Percentiles rank a stretch among this genome's conserved stretches.
Evolutionary conservation across 192 early-diverging fungal genomes (phyloP).

Genomic region (Linnemannia hyalina): DNA sequence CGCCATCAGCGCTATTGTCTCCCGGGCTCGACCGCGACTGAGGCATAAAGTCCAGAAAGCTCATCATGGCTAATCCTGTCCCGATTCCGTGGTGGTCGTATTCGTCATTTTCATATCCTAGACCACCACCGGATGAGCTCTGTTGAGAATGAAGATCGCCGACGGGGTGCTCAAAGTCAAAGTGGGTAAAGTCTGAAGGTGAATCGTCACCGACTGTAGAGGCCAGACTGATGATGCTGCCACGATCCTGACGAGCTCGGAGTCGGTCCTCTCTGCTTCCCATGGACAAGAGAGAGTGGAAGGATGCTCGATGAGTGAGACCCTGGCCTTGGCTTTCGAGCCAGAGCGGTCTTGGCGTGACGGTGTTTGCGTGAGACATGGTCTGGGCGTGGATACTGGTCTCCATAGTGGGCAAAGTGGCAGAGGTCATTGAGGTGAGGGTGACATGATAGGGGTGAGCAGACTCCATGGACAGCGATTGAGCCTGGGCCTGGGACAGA

Average conservation of each 20-base stretch:
- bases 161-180: conserved; percentile 29
- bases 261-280: conserved; percentile 38
- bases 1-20: conserved; percentile 29
- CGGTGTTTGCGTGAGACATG: conserved; percentile 18
- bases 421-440: conserved; percentile 1
- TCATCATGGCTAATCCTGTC: conserved; percentile 50
- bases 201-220: conserved; percentile 53
- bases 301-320: conserved; percentile 45
- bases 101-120: conserved; percentile 38
- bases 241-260: conserved; percentile 41
- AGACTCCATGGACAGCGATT: conserved; percentile 24
- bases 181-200: conserved; percentile 43
- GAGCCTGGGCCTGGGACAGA: not conserved
- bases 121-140: conserved; percentile 2
- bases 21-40: conserved; percentile 41
- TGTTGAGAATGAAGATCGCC: conserved; percentile 38
- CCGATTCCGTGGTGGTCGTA: conserved; percentile 53
- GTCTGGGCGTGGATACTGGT: conserved; percentile 16
- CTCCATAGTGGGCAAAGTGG: not conserved
- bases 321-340: conserved; percentile 22
- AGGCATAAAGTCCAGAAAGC: conserved; percentile 40
- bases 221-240: conserved; percentile 54
- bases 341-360: conserved; percentile 41
- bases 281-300: conserved; percentile 38
- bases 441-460: conserved; percentile 44